These are phyloP conservation scores for Trichoderma simmonsii DNA, from an alignment of 2,329 filamentous ascomycete species.

Conservation along the genomic window DNA sequence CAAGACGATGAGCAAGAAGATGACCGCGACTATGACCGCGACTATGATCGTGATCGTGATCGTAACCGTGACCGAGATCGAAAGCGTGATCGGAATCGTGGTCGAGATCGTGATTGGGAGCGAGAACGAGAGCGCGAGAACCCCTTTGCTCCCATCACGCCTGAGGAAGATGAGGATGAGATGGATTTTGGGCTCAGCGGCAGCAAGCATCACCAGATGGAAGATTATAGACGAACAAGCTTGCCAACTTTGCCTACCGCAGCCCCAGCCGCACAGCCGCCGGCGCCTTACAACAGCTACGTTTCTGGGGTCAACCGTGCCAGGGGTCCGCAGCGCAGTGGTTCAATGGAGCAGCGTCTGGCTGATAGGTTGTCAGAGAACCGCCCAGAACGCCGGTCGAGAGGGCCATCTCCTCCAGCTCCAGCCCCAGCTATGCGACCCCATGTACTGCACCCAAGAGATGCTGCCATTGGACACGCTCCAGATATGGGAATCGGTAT, in stretches of 20 bases:
- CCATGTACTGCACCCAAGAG: slow-evolving; percentile 18
- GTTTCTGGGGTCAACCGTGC: slow-evolving; percentile 42
- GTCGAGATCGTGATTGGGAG: background rate
- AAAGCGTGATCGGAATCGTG: background rate
- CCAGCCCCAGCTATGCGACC: slow-evolving; percentile 23
- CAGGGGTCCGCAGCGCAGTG: slow-evolving; percentile 39
- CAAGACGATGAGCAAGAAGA: background rate
- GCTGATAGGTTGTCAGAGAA: slow-evolving; percentile 50
- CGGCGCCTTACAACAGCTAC: slow-evolving; percentile 35
- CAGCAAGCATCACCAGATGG: slow-evolving; percentile 58
- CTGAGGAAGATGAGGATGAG: slow-evolving; percentile 29
- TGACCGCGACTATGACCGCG: background rate
- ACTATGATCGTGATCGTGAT: background rate
- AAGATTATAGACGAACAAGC: slow-evolving; percentile 46
- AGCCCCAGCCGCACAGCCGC: slow-evolving; percentile 26
- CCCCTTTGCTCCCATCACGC: slow-evolving; percentile 14
- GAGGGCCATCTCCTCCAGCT: slow-evolving; percentile 12
- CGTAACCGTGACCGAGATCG: background rate
- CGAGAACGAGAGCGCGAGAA: slow-evolving; percentile 6
- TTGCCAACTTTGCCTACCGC: slow-evolving; percentile 28
- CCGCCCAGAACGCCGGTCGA: slow-evolving; percentile 29
- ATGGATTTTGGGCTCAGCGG: slow-evolving; percentile 48
- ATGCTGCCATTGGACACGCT: slow-evolving; percentile 1
- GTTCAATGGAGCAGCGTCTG: slow-evolving; percentile 48
- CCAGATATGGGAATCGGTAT: slow-evolving; percentile 12